These are phyloP conservation scores for Eleusine coracana DNA, from an alignment of 176 grass and related monocot species.

Conservation along the genomic window DNA sequence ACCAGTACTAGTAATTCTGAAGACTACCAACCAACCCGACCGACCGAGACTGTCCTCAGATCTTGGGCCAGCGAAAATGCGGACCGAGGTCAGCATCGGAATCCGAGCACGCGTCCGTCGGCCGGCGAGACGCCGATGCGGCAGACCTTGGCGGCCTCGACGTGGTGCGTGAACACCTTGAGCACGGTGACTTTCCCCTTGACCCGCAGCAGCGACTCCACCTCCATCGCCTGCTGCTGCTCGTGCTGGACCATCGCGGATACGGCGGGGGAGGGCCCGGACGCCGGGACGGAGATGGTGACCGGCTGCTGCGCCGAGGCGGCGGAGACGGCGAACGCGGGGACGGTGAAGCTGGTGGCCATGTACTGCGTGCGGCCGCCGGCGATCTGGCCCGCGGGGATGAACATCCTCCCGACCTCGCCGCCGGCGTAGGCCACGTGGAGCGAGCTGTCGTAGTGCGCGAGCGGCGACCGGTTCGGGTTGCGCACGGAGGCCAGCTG, in stretches of 20 bases:
- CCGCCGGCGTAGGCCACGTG: conserved; percentile 67
- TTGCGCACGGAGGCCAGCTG: conserved; percentile 76
- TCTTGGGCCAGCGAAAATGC: conserved; percentile 46
- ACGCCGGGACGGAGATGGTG: conserved; percentile 43
- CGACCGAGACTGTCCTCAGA: not conserved
- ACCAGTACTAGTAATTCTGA: not conserved
- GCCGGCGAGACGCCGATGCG: conserved; percentile 59
- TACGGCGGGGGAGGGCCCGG: conserved; percentile 24
- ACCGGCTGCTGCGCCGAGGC: not conserved
- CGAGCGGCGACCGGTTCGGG: conserved; percentile 58
- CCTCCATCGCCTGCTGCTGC: conserved; percentile 57
- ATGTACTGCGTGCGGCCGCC: conserved; percentile 73
- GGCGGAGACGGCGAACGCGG: conserved; percentile 50
- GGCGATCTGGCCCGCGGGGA: conserved; percentile 72
- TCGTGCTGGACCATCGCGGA: not conserved
- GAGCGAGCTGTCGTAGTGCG: conserved; percentile 86
- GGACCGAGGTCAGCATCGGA: conserved; percentile 64
- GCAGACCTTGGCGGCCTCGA: conserved; percentile 66
- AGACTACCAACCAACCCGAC: not conserved
- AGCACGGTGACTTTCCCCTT: conserved; percentile 74
- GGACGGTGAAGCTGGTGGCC: conserved; percentile 72
- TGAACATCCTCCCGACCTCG: conserved; percentile 78
- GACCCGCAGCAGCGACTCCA: conserved; percentile 70
- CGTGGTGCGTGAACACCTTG: conserved; percentile 79
- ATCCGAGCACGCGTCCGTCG: conserved; percentile 70